Conservation (phyloP, 1,139 yeast species). For the Blastobotrys proliferans region DNA sequence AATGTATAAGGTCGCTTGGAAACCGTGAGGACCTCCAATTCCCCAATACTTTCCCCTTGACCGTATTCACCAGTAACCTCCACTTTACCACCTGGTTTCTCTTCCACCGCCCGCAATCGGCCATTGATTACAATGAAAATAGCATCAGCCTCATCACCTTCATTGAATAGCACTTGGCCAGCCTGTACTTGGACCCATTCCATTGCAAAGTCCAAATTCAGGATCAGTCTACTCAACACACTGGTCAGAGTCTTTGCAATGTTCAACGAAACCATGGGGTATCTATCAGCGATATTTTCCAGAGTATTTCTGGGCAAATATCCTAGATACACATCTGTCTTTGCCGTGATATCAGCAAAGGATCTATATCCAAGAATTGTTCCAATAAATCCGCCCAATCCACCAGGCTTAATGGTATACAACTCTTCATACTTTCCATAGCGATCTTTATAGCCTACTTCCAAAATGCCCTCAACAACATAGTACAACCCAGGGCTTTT, state of each 20-base stretch:
- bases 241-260: conserved; percentile 70
- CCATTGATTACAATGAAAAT: conserved; percentile 90
- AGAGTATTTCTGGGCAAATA: conserved; percentile 60
- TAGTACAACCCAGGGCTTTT: conserved; percentile 72
- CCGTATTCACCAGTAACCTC: conserved; percentile 73
- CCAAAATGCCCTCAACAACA: conserved; percentile 72
- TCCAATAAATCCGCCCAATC: conserved; percentile 83
- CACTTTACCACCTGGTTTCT: conserved; percentile 28
- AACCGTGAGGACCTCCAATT: conserved; percentile 88
- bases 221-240: conserved; percentile 60
- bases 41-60: conserved; percentile 93
- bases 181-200: conserved; percentile 94
- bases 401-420: conserved; percentile 68
- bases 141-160: conserved; percentile 88
- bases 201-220: conserved; percentile 81
- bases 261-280: conserved; percentile 69
- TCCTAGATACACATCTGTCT: conserved; percentile 62
- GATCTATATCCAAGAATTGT: conserved; percentile 77
- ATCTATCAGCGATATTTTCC: conserved; percentile 66
- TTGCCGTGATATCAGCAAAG: conserved; percentile 63
- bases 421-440: conserved; percentile 40
- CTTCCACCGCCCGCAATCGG: conserved; percentile 63
- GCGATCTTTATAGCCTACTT: conserved; percentile 46
- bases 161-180: conserved; percentile 72
- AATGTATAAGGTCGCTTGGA: conserved; percentile 67